Evolutionary conservation across 1,139 yeast genomes (phyloP).

Genomic region (Blastobotrys raffinosifermentans): DNA sequence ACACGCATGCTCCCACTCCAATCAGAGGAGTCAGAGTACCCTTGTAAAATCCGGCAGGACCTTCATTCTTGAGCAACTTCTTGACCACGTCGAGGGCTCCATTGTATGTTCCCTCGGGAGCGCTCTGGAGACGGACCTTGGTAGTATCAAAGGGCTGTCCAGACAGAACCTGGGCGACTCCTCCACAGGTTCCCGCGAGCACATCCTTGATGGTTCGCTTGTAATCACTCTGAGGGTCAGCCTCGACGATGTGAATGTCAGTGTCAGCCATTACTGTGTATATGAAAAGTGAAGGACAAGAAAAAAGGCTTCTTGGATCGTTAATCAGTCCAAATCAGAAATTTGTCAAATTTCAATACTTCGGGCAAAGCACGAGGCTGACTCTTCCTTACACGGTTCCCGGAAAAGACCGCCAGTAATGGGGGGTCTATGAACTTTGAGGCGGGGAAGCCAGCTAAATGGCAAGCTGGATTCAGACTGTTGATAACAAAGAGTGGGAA

Average conservation of each 20-base stretch:
- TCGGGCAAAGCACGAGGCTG: no score
- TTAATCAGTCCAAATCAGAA: no score
- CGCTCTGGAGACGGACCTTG: constrained; percentile 83
- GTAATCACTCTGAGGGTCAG: constrained; percentile 30
- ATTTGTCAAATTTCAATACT: no score
- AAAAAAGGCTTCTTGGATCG: no score
- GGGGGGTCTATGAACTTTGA: no score
- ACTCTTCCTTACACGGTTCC: no score
- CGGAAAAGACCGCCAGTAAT: no score
- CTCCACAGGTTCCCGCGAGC: constrained; percentile 88
- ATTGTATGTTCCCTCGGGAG: constrained; percentile 66
- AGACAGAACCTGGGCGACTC: constrained; percentile 84
- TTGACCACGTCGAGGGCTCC: constrained; percentile 75
- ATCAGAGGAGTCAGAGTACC: constrained; percentile 82
- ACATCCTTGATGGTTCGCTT: constrained; percentile 70
- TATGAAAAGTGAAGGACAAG: background rate
- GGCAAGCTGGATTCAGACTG: no score
- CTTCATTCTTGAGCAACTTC: constrained; percentile 66
- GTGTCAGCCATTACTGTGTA: constrained; percentile 27
- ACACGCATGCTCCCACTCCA: constrained; percentile 92
- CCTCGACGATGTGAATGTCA: constrained; percentile 28
- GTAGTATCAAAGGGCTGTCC: constrained; percentile 97
- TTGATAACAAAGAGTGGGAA: no score
- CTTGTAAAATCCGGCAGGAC: constrained; percentile 75
- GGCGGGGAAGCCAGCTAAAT: no score